Percentiles rank a stretch among this genome's conserved stretches.
These are phyloP conservation scores for Marsdenia floribunda DNA, from an alignment of 257 asterid genomes.

Conservation along the genomic window DNA sequence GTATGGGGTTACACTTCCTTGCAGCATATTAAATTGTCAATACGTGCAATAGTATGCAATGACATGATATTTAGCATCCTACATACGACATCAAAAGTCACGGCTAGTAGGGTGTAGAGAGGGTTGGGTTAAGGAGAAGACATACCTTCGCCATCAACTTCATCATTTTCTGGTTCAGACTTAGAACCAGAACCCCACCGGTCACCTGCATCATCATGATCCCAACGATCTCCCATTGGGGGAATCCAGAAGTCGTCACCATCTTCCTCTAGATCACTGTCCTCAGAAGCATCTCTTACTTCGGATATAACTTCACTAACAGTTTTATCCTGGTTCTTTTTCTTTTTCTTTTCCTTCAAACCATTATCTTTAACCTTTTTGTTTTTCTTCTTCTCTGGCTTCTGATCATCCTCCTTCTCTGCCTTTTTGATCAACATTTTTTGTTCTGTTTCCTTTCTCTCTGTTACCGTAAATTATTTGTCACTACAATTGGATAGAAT, in stretches of 20 bases:
- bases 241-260: constrained; percentile 87
- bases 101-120: not conserved
- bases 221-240: constrained; percentile 91
- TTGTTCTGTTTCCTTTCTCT: constrained; percentile 56
- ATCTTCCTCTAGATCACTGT: constrained; percentile 47
- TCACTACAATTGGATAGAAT: not conserved
- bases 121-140: not conserved
- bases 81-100: not conserved
- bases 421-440: constrained; percentile 29
- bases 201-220: constrained; percentile 80
- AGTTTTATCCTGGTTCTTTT: constrained; percentile 35
- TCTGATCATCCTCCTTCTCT: constrained; percentile 28
- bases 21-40: not conserved
- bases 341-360: constrained; percentile 33
- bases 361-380: constrained; percentile 18
- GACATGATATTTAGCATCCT: not conserved
- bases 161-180: constrained; percentile 48
- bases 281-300: constrained; percentile 48
- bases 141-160: constrained; percentile 52
- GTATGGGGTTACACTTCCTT: no score
- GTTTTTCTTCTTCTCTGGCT: constrained; percentile 32
- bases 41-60: not conserved
- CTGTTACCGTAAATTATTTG: constrained; percentile 32
- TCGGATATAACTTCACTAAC: constrained; percentile 38
- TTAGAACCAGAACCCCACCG: constrained; percentile 77